Evolutionary conservation across 164 flowering plant genomes (phyloP).

Genomic region (Akebia trifoliata): DNA sequence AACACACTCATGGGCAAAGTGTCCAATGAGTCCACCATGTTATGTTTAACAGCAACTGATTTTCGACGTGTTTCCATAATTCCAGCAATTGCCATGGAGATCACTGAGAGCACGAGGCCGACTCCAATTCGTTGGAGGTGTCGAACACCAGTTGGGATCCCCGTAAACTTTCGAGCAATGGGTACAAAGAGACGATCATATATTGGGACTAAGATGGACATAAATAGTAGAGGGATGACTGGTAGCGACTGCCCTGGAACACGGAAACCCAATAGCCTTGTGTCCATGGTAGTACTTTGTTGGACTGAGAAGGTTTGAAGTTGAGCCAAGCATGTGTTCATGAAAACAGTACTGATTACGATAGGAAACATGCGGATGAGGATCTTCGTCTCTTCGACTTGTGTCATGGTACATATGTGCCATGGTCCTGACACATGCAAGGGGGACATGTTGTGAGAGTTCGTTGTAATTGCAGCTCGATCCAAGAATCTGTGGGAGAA

Average conservation of each 20-base stretch:
- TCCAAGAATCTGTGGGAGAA: slow-evolving; percentile 47
- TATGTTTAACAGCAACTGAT: slow-evolving; percentile 37
- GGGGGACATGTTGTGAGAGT: slow-evolving; percentile 7
- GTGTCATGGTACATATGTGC: slow-evolving; percentile 60
- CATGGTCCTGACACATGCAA: slow-evolving; percentile 30
- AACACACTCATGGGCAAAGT: slow-evolving; percentile 58
- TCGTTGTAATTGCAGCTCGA: slow-evolving; percentile 43
- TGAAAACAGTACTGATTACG: slow-evolving; percentile 57
- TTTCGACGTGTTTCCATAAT: slow-evolving; percentile 48
- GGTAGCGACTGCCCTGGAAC: slow-evolving; percentile 61
- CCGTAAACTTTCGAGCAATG: slow-evolving; percentile 45
- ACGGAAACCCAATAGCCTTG: slow-evolving; percentile 31
- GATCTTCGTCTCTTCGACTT: slow-evolving; percentile 70
- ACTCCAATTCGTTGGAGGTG: slow-evolving; percentile 59
- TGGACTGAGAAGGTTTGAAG: slow-evolving; percentile 71
- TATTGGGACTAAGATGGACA: slow-evolving; percentile 49
- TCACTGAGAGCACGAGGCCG: slow-evolving; percentile 51
- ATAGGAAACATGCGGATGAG: slow-evolving; percentile 61
- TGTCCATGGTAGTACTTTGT: slow-evolving; percentile 63
- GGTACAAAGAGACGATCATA: slow-evolving; percentile 64
- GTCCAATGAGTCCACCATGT: slow-evolving; percentile 41
- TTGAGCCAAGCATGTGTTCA: slow-evolving; percentile 73
- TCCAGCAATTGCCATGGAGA: slow-evolving; percentile 64
- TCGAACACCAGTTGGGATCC: slow-evolving; percentile 58
- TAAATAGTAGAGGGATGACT: slow-evolving; percentile 48